Percentiles rank a stretch among this genome's conserved stretches.
Evolutionary conservation across 345 rosid species (phyloP).

Genomic region (Eucalyptus albens): DNA sequence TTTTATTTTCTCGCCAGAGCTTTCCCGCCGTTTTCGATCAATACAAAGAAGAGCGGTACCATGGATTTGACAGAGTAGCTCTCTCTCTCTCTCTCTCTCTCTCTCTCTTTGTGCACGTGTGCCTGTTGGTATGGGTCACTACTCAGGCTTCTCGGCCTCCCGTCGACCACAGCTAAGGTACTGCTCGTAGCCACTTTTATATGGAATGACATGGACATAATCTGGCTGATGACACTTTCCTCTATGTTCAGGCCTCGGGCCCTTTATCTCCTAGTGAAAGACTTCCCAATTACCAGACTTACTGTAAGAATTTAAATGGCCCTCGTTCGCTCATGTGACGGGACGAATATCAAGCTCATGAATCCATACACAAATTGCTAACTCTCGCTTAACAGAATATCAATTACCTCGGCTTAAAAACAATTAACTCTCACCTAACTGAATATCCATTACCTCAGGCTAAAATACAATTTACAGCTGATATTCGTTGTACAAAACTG

Average conservation of each 20-base stretch:
- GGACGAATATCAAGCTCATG: not conserved
- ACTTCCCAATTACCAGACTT: not conserved
- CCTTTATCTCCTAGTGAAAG: not conserved
- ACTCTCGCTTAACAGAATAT: not conserved
- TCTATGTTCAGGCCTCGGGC: not conserved
- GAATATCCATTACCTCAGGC: not conserved
- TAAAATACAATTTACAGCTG: not conserved
- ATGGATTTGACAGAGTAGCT: not conserved
- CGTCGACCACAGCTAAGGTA: not conserved
- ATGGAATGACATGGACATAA: not conserved
- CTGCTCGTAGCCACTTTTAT: not conserved
- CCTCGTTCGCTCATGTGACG: not conserved
- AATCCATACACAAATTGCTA: not conserved
- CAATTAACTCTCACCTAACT: not conserved
- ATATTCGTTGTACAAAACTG: not conserved
- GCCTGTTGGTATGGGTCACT: not conserved
- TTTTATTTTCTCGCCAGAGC: not conserved
- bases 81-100: not conserved
- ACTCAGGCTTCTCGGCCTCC: not conserved
- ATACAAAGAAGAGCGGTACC: not conserved
- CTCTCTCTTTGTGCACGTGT: not conserved
- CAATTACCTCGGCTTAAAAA: not conserved
- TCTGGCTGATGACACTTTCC: not conserved
- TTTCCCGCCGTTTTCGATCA: not conserved
- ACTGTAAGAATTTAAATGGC: not conserved